Base-by-base conservation (phyloP, 1,284 basidiomycete genomes). In the Puccinia triticina region DNA sequence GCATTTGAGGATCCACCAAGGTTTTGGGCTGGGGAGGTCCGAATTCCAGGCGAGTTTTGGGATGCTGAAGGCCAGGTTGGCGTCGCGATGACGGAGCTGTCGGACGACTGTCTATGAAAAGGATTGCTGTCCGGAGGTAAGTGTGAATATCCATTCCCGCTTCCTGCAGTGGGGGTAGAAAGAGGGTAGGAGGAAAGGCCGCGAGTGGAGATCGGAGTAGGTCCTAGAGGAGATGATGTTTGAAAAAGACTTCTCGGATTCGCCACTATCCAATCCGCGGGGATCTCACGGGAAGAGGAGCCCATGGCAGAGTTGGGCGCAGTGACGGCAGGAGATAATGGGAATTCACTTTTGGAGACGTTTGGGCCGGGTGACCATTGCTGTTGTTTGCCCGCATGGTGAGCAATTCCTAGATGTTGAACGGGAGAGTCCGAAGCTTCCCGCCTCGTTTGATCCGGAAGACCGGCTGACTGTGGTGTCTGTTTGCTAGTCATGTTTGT, bases 361-460 rank as follows among this genome's bases (percentile, higher is more conserved):
- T 37, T 26, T 26, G 75, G 75, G 57, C 57, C 75, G 18, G 75
- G 55, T 0, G 75, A 46, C 75, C 75, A 77, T 32, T 11, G 57
- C 40, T 40, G 53, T 79, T 66, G 50, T 23, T 72, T 81, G 50
- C 34, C 37, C 34, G 66, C 26, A 23, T 40, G 37, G 40, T 77
- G 75, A 48, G 43, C 3, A 2, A 71, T 10, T 32, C 66, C 77
- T 50, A 82, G 48, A 66, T 74, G 55, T 23, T 74, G 80, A 21
- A 75, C 59, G 14, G 80, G 80, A 23, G 80, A 82, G 55, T 82
- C 72, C 3, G 80, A 82, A 7, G 59, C 18, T 50, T 57, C 72
- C 14, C 80, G 80, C 23, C 64, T 50, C 23, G 59, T 37, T 12
- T 75, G 69, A n/a, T 75, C 80, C 29, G 72, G 26, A 53, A 82